phyloP scores from a whole-genome alignment of 768 basidiomycete genomes.

The Grammothele lineata region DNA sequence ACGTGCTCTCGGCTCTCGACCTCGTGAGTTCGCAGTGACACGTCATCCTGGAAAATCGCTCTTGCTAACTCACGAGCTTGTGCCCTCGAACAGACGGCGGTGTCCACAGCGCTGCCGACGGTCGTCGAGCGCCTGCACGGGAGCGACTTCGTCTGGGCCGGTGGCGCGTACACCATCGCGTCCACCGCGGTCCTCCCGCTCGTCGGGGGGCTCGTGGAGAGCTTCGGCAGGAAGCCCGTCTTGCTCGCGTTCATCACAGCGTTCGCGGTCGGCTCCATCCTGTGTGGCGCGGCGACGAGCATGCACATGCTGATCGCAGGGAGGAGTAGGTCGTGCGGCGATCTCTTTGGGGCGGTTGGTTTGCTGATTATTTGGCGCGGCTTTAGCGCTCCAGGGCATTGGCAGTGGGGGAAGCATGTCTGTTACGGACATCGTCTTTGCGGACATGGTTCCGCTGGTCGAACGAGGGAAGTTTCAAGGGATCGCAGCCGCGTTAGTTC shows the following conservation, averaged over 20 bases:
- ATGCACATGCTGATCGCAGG: constrained; percentile 40
- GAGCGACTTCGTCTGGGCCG: constrained; percentile 21
- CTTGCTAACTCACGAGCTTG: neutral
- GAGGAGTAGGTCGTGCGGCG: constrained; percentile 22
- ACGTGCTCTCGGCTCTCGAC: constrained; percentile 12
- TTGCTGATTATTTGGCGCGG: too few relatives aligned
- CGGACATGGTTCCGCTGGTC: constrained; percentile 22
- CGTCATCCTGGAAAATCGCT: neutral
- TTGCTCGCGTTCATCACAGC: constrained; percentile 25
- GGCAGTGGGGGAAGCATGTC: constrained; percentile 22
- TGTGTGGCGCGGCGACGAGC: constrained; percentile 34
- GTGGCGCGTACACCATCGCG: constrained; percentile 30
- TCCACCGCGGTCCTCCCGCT: constrained; percentile 32
- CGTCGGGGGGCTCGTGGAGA: constrained; percentile 23
- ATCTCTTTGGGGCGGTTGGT: too few relatives aligned
- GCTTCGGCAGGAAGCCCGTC: constrained; percentile 10
- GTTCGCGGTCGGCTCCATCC: constrained; percentile 35
- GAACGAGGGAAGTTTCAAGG: constrained; percentile 32
- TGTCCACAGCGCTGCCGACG: constrained; percentile 19
- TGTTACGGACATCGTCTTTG: constrained; percentile 21
- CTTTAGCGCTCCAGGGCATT: constrained; percentile 22
- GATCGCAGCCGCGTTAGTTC: constrained; percentile 11
- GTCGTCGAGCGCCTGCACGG: constrained; percentile 15
- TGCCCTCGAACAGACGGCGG: constrained; percentile 6
- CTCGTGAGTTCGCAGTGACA: constrained; percentile 1